Conservation (phyloP, 1,139 yeast species). For the Yamadazyma membranifaciens region DNA sequence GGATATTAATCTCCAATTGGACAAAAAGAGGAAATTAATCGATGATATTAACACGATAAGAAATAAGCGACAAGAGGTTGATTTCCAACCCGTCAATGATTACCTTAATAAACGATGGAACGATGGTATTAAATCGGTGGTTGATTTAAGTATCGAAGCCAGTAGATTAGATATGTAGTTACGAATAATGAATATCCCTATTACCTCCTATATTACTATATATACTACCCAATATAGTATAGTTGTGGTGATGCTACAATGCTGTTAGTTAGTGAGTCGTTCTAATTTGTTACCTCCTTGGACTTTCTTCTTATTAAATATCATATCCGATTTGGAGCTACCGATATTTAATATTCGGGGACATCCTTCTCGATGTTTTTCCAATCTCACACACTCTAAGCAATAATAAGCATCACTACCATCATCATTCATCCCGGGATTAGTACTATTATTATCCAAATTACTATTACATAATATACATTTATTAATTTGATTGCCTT, state of each 20-base stretch:
- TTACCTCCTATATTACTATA: no score
- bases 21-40: conserved; percentile 28
- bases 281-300: conserved; percentile 9
- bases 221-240: neutral
- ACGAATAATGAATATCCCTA: conserved; percentile 1
- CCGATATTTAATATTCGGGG: conserved; percentile 84
- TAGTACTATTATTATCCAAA: conserved; percentile 58
- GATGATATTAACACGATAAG: conserved; percentile 31
- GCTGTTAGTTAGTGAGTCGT: conserved; percentile 8
- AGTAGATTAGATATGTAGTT: conserved; percentile 1
- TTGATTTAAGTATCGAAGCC: conserved; percentile 35
- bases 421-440: conserved; percentile 26
- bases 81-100: conserved; percentile 34
- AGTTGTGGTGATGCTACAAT: no score
- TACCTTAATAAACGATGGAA: conserved; percentile 38
- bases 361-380: conserved; percentile 89
- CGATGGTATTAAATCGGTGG: conserved; percentile 36
- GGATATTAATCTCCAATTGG: conserved; percentile 22
- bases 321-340: conserved; percentile 65
- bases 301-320: conserved; percentile 48
- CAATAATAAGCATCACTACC: conserved; percentile 78
- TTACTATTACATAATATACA: conserved; percentile 74
- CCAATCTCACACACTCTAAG: conserved; percentile 76
- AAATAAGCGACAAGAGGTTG: conserved; percentile 33
- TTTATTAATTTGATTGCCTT: conserved; percentile 59